phyloP scores from a whole-genome alignment of 106 monocot species.

The Apostasia ramifera region DNA sequence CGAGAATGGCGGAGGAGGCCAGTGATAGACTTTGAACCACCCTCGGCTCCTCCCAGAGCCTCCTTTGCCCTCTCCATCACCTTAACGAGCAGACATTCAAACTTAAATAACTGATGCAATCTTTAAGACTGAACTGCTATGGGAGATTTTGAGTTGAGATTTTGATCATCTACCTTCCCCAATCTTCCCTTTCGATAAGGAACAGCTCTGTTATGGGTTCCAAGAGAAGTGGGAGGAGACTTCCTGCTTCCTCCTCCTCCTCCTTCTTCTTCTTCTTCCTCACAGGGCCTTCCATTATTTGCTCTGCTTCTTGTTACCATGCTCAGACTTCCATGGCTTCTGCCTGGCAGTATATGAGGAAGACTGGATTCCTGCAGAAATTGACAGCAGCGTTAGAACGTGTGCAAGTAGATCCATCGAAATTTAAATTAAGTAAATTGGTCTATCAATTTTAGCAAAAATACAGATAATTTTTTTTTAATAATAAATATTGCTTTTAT shows the following conservation, averaged over 20 bases:
- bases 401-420: not conserved
- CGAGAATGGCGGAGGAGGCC: constrained; percentile 41
- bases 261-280: constrained; percentile 25
- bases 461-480: not conserved
- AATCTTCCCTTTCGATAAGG: constrained; percentile 34
- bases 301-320: constrained; percentile 71
- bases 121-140: not conserved
- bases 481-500: not conserved
- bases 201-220: constrained; percentile 19
- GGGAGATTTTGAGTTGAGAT: not conserved
- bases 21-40: constrained; percentile 21
- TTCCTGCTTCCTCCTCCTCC: constrained; percentile 21
- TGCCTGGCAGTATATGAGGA: constrained; percentile 38
- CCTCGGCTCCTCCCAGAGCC: constrained; percentile 28
- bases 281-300: constrained; percentile 26
- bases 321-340: constrained; percentile 9
- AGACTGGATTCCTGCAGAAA: constrained; percentile 62
- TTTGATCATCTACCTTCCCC: constrained; percentile 29
- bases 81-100: constrained; percentile 6
- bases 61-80: constrained; percentile 44
- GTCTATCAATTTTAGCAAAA: not conserved
- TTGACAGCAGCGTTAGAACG: no score
- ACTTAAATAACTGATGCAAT: not conserved
- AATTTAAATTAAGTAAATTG: no score
- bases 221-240: constrained; percentile 26